Percentiles rank a stretch among this genome's conserved stretches.
These are phyloP conservation scores for Geranium rotundifolium DNA, from an alignment of 345 rosid genomes.

Conservation along the genomic window DNA sequence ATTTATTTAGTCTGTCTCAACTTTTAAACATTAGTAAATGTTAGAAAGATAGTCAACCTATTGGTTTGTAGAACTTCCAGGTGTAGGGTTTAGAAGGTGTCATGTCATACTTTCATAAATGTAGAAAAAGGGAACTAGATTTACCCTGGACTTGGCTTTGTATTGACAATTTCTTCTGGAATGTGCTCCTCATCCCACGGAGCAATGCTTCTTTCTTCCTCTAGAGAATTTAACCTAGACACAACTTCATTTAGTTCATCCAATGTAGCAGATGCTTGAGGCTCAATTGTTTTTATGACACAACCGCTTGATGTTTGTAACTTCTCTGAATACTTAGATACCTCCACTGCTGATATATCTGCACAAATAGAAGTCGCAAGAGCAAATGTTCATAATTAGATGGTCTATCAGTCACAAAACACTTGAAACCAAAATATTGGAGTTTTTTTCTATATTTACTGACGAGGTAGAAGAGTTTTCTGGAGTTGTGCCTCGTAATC, in stretches of 20 bases:
- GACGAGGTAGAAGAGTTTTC: conserved; percentile 74
- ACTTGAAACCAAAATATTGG: conserved; percentile 5
- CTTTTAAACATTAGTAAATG: too few species aligned
- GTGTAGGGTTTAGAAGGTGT: not conserved
- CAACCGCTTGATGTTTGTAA: conserved; percentile 60
- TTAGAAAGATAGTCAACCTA: too few species aligned
- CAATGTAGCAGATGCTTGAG: conserved; percentile 48
- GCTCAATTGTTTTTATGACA: conserved; percentile 77
- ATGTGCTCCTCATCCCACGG: conserved; percentile 82
- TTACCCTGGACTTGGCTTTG: conserved; percentile 75
- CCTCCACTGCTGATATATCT: conserved; percentile 76
- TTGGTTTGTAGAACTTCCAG: not conserved
- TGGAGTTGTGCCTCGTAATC: conserved; percentile 87
- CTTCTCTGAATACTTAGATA: conserved; percentile 67
- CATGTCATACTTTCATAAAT: not conserved
- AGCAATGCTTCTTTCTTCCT: conserved; percentile 44
- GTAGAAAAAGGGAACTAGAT: conserved; percentile 9
- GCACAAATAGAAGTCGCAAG: conserved; percentile 6
- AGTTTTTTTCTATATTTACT: conserved; percentile 24
- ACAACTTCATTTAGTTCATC: conserved; percentile 52
- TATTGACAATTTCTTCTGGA: conserved; percentile 69
- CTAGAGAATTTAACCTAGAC: conserved; percentile 44
- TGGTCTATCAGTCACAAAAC: conserved; percentile 7
- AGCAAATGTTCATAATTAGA: not conserved
- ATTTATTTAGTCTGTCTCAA: too few species aligned